Base-by-base conservation (phyloP, 2,329 filamentous ascomycete genomes). In the Alternaria triticimaculans region DNA sequence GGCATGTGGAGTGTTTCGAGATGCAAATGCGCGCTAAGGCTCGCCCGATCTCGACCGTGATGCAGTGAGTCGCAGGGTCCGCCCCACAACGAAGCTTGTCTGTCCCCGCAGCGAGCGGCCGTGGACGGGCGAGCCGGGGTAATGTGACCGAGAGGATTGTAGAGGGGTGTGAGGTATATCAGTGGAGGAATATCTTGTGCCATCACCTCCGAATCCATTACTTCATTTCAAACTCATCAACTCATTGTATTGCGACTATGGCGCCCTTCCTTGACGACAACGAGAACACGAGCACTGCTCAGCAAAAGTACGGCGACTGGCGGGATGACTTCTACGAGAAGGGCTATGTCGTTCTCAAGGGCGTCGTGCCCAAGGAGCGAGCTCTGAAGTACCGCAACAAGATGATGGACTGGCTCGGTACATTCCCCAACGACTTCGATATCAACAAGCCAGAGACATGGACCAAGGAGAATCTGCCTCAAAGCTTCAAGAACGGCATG, bases 391-490 rank as follows among this genome's bases (percentile, higher is more conserved):
- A 78, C 58, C 66, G 64, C 11, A 61, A 78, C 30, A 73, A 72
- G 48, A 75, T 75, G 65, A 63, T 76, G 43, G 69, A 77, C 20
- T 78, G 75, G 73, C 69, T 79, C 6, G 70, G 76, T 37, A 71
- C 65, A 3, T 78, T 78, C 33, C 61, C 66, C 12, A 68, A 68
- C 28, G 74, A 73, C 26, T 78, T 79, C 65, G 71, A 78, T n/a
- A 62, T 66, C 26, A 69, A 74, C 10, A 72, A 78, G 68, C 56
- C 58, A 64, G 69, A 28, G 33, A 85, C 83, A 9, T 84, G 82
- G 82, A 82, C 76, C 2, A 74, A 74, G 6, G 80, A 83, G 6
- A 77, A 84, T 62, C 74, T 85, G 2, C 84, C 84, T 1, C 56
- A 63, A 30, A 64, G 62, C 30, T 64, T 72, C 60, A 70, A 73